These are phyloP conservation scores for Scheffersomyces stipitis DNA, from an alignment of 805 yeast species.

Conservation along the genomic window DNA sequence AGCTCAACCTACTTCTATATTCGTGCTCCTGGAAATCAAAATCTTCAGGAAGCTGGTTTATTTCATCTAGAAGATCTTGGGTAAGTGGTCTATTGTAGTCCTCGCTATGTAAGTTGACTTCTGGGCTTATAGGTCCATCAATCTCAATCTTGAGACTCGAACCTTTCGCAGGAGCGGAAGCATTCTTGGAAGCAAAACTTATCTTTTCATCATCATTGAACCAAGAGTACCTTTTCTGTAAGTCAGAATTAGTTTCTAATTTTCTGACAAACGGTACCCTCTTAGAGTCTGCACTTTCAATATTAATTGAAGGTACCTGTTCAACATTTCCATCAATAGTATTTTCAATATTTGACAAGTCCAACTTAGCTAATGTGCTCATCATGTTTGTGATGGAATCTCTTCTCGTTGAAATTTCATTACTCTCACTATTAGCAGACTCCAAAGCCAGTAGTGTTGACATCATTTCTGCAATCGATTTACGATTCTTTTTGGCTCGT, in stretches of 20 bases:
- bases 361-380: slow-evolving; percentile 16
- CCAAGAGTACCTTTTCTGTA: slow-evolving; percentile 29
- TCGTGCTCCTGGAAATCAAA: slow-evolving; percentile 36
- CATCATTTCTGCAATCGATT: slow-evolving; percentile 35
- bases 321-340: neutral
- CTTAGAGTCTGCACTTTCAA: neutral
- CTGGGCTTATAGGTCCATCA: slow-evolving; percentile 1
- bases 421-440: slow-evolving; percentile 1
- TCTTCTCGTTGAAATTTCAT: slow-evolving; percentile 9
- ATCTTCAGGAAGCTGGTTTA: slow-evolving; percentile 49
- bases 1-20: slow-evolving; percentile 2
- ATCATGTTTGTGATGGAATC: slow-evolving; percentile 26
- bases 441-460: slow-evolving; percentile 20
- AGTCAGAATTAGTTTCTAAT: slow-evolving; percentile 1
- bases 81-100: slow-evolving; percentile 14
- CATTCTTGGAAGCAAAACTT: slow-evolving; percentile 9
- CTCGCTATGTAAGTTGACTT: slow-evolving; percentile 3
- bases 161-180: slow-evolving; percentile 1
- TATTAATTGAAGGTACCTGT: neutral
- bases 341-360: slow-evolving; percentile 4
- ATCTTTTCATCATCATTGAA: slow-evolving; percentile 25
- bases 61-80: slow-evolving; percentile 50
- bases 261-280: neutral
- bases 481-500: slow-evolving; percentile 18
- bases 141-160: neutral